Conservation (phyloP, 2,329 filamentous ascomycete genomes). For the Sarocladium strictum region DNA sequence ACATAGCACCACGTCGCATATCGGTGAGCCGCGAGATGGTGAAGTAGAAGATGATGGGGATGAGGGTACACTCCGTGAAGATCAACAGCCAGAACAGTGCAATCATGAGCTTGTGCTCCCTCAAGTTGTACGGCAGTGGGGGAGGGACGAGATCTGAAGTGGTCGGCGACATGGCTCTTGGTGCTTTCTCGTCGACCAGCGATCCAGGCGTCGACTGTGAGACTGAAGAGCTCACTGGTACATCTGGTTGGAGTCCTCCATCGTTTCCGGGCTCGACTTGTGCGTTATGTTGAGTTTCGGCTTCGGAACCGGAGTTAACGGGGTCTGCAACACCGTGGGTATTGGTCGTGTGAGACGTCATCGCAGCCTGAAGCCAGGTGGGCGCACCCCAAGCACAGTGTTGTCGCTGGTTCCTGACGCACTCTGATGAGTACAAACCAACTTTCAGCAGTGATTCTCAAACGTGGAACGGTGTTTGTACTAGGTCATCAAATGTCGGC, state of each 20-base stretch:
- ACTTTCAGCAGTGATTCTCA: neutral
- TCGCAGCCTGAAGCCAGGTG: neutral
- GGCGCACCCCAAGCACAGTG: neutral
- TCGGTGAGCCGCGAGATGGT: conserved; percentile 27
- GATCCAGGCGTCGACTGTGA: conserved; percentile 2
- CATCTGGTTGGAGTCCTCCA: neutral
- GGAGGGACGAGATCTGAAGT: conserved; percentile 32
- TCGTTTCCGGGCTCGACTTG: neutral
- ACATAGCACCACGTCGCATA: conserved; percentile 22
- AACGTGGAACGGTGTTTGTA: neutral
- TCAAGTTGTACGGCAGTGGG: conserved; percentile 18
- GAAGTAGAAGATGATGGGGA: conserved; percentile 42
- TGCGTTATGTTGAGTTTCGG: neutral
- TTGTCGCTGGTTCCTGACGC: neutral
- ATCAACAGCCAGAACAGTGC: conserved; percentile 18
- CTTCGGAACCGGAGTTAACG: neutral
- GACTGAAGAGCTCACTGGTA: neutral
- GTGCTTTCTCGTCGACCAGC: neutral
- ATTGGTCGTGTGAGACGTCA: neutral
- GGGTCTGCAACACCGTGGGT: neutral
- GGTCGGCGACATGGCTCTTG: conserved; percentile 24
- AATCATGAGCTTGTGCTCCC: conserved; percentile 19
- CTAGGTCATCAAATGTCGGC: neutral
- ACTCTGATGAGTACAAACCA: neutral
- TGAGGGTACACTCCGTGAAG: conserved; percentile 17